Percentiles rank a stretch among this genome's conserved stretches.
These are phyloP conservation scores for Penicillium flavigenum DNA, from an alignment of 495 filamentous ascomycete genomes.

Conservation along the genomic window DNA sequence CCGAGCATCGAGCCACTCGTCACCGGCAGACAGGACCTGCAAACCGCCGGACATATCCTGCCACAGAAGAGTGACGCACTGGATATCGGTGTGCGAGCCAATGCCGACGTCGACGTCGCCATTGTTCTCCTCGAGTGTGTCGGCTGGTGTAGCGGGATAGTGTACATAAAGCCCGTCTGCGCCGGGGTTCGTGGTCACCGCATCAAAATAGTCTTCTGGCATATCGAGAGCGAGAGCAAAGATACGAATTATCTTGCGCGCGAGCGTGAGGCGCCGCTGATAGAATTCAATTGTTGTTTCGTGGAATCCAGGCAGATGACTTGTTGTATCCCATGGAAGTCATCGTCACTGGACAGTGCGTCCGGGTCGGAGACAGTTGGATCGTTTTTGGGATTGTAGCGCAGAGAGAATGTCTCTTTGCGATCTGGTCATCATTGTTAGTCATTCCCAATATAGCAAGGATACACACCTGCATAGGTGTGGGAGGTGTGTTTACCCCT, in stretches of 20 bases:
- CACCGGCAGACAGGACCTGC: slow-evolving; percentile 51
- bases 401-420: slow-evolving; percentile 46
- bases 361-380: slow-evolving; percentile 39
- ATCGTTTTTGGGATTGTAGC: slow-evolving; percentile 48
- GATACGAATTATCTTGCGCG: slow-evolving; percentile 46
- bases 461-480: background rate
- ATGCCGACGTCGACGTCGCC: slow-evolving; percentile 45
- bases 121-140: slow-evolving; percentile 22
- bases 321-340: slow-evolving; percentile 50
- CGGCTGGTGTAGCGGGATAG: slow-evolving; percentile 44
- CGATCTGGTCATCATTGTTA: slow-evolving; percentile 19
- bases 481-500: slow-evolving; percentile 16
- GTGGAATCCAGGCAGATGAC: slow-evolving; percentile 49
- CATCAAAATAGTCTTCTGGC: slow-evolving; percentile 52
- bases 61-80: slow-evolving; percentile 57
- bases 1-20: slow-evolving; percentile 55
- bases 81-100: slow-evolving; percentile 59
- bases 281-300: slow-evolving; percentile 49
- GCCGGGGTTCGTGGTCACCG: slow-evolving; percentile 49
- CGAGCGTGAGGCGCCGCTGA: slow-evolving; percentile 44
- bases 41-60: slow-evolving; percentile 55
- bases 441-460: slow-evolving; percentile 2
- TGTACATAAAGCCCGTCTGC: slow-evolving; percentile 52
- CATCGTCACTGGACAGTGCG: slow-evolving; percentile 35
- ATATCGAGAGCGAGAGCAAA: slow-evolving; percentile 52